Evolutionary conservation across 306 rosid genomes (phyloP).

Genomic region (Potentilla sterilis): DNA sequence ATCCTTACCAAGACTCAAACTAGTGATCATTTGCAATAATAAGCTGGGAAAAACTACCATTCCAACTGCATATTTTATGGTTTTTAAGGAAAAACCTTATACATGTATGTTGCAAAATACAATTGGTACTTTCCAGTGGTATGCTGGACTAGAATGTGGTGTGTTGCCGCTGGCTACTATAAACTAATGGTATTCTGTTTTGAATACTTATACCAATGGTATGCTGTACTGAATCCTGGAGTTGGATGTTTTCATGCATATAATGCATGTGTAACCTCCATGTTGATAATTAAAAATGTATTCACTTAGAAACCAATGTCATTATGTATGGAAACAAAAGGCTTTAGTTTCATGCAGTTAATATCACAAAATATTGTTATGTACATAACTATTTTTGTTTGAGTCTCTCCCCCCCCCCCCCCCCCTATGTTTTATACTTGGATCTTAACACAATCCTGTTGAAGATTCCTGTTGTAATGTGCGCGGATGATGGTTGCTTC

Average conservation of each 20-base stretch:
- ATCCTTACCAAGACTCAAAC: neutral
- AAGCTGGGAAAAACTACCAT: neutral
- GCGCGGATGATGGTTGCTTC: conserved; percentile 67
- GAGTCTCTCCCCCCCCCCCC: neutral
- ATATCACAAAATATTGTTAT: neutral
- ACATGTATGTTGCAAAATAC: neutral
- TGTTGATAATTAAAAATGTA: neutral
- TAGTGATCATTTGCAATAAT: neutral
- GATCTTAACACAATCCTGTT: conserved; percentile 12
- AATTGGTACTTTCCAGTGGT: neutral
- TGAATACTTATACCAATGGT: neutral
- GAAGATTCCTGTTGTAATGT: conserved; percentile 76
- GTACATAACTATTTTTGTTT: neutral
- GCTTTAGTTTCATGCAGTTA: neutral
- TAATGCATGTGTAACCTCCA: conserved; percentile 6
- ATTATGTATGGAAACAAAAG: neutral
- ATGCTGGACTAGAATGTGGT: neutral
- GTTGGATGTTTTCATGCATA: neutral
- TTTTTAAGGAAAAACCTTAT: neutral
- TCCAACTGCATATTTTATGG: neutral
- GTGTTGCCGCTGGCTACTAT: neutral
- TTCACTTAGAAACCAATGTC: neutral
- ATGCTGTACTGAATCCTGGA: neutral
- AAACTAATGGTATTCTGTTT: neutral
- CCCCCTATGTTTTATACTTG: neutral